Base-by-base conservation (phyloP, 495 filamentous ascomycete genomes). In the Parathielavia hyrcaniae region DNA sequence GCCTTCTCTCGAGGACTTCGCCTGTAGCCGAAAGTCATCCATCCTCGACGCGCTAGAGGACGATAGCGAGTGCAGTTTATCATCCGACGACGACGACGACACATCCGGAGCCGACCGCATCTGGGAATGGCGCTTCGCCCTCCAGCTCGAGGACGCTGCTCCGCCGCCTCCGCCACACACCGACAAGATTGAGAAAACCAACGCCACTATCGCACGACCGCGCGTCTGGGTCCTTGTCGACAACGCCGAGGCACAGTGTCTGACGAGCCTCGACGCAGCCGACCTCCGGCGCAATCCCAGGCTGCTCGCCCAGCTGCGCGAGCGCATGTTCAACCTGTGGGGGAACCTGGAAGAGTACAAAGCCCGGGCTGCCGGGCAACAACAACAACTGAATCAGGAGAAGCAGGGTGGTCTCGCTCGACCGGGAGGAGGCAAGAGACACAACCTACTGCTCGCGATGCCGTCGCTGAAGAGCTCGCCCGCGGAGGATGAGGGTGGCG, bases 241-340 rank as follows among this genome's bases (percentile, higher is more conserved):
- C 40, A 83, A 86, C 53, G 47, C 64, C 11, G 80, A 83, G 59
- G 91, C 77, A 0, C 84, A 86, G 57, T 75, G 76, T 66, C 75
- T 97, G 8, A 77, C 90, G 0, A 69, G 77, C 40, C 67, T 90
- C 35, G 79, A 87, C 65, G 83, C 91, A 22, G 67, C 69, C n/a
- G 76, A 95, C 69, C 80, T 96, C 9, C 80, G 79, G 17, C 64
- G 64, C 50, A 69, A 86, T 38, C 40, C 66, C 6, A 38, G 64
- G 0, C 61, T 66, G 4, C 69, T 95, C 8, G 61, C 44, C 26
- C 53, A 69, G 9, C 70, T 97, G 1, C 75, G 80, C 40, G 83
- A 95, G 65, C 85, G 84, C 64, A 79, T 96, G 16, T 91, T 84
- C 68, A 73, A 81, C 34, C 77, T 97, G 9, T 97, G 92, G 91